Evolutionary conservation across 164 flowering plant species (phyloP), one percentile per base, ranked within the genome.

Genomic region (Chloranthus sessilifolius): DNA sequence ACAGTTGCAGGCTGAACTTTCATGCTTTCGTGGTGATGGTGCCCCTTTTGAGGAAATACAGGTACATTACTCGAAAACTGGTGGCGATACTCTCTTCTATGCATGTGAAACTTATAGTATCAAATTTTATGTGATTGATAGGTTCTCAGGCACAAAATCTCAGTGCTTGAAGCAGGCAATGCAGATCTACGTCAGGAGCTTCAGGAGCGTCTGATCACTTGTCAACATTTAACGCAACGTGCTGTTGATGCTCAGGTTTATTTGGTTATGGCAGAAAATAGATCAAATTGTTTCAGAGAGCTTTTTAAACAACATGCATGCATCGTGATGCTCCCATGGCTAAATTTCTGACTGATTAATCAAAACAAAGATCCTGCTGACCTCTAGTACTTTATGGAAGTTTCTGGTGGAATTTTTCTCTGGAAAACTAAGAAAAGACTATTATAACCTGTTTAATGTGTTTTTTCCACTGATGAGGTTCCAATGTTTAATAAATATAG

Each of bases 211-310:
- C 72, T 57, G 46, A 51, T 54, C 10, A 56, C 71, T 50, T 77
- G 83, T 29, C 82, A 87, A 34, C 88, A 75, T 61, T 58, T 94
- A 33, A 45, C 72, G 19, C 79, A 85, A 59, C 75, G 79, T 58
- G 88, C 96, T 63, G 25, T 83, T 52, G 90, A 85, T 52, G 86
- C 96, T 47, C 96, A 87, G 96, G 99, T 92, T 20, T 60, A 49
- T 60, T 44, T 25, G 12, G n/a, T 22, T n/a, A n/a, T n/a, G n/a
- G n/a, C n/a, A n/a, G n/a, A n/a, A n/a, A n/a, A n/a, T n/a, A n/a
- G n/a, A n/a, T n/a, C n/a, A n/a, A n/a, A n/a, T n/a, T n/a, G n/a
- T n/a, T n/a, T n/a, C n/a, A n/a, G n/a, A n/a, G n/a, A n/a, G n/a
- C n/a, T n/a, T n/a, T n/a, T n/a, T n/a, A n/a, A n/a, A n/a, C n/a